Base-by-base conservation (phyloP, 345 rosid genomes). In the Excoecaria agallocha region DNA sequence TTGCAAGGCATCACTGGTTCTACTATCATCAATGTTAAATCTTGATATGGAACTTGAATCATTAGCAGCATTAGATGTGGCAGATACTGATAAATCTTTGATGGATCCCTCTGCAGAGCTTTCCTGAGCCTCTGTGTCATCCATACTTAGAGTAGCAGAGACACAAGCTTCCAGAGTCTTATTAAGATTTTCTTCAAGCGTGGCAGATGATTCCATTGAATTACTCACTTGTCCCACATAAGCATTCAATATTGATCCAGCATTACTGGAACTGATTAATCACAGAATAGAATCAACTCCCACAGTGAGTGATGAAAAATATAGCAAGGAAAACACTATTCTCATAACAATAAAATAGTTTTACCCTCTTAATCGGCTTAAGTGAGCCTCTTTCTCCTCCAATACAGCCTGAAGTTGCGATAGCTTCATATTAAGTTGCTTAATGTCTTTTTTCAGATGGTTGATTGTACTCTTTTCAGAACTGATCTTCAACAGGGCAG, bases 401-500 rank as follows among this genome's bases (percentile, higher is more conserved):
- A 90, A 72, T 49, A 82, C 75, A 16, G 87, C 87, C 86, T 90
- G 94, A 78, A 88, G 91, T 72, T 90, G 86, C 16, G 88, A 84
- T 59, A 88, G 74, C 86, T 84, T 88, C 51, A 72, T 73, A 82
- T 84, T 86, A 72, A 90, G 88, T 70, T 85, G 90, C 74, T 82
- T 84, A 78, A 86, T 80, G 66, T 88, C 91, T 68, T 83, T 90
- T 72, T 84, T 86, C 61, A 89, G 85, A 72, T 56, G 82, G 69
- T 71, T 84, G 54, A 84, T 75, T 37, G 86, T 83, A 78, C 76
- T 81, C 78, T 84, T 86, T 76, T 88, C 94, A 50, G 84, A 81
- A 77, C 90, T 85, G 54, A 90, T 82, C 82, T 82, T 90, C 86
- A 90, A 72, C 41, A 90, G 82, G 82, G 91, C 79, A 37, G 94